Conservation (phyloP, 2,329 filamentous ascomycete species). For the Anthostomella pinea region DNA sequence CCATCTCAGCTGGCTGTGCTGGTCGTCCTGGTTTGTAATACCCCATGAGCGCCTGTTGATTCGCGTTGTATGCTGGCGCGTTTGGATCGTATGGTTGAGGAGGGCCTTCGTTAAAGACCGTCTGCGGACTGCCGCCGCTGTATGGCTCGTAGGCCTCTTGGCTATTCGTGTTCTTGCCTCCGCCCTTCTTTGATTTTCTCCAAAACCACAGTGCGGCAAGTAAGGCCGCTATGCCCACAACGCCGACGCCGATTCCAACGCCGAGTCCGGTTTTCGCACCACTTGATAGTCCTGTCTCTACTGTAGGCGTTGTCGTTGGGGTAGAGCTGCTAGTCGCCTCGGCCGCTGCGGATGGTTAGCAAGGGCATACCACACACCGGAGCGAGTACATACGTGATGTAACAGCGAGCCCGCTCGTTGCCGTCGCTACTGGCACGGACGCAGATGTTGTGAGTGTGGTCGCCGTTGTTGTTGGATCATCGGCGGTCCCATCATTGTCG, state of each 20-base stretch:
- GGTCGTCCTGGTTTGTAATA: too few relatives aligned
- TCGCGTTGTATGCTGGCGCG: too few relatives aligned
- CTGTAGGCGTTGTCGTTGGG: conserved; percentile 1
- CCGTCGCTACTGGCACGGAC: conserved; percentile 9
- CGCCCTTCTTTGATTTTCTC: conserved; percentile 12
- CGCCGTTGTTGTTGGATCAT: conserved; percentile 4
- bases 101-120: too few relatives aligned
- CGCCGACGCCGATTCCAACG: conserved; percentile 19
- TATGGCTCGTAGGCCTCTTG: too few relatives aligned
- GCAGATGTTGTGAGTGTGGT: conserved; percentile 14
- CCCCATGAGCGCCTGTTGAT: too few relatives aligned
- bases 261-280: conserved; percentile 18
- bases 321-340: conserved; percentile 6
- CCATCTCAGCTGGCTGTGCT: too few relatives aligned
- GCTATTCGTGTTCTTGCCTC: neutral
- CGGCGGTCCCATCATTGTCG: too few relatives aligned
- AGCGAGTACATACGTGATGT: conserved; percentile 3
- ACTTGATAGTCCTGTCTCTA: conserved; percentile 9
- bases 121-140: too few relatives aligned
- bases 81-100: too few relatives aligned
- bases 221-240: conserved; percentile 15
- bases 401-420: too few relatives aligned
- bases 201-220: conserved; percentile 18
- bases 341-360: conserved; percentile 11
- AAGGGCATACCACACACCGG: neutral